A percentile compares a stretch with the other conserved stretches of the same genome.
Conservation (phyloP, 1,284 basidiomycete species). For the Cutaneotrichosporon sp. region DNA sequence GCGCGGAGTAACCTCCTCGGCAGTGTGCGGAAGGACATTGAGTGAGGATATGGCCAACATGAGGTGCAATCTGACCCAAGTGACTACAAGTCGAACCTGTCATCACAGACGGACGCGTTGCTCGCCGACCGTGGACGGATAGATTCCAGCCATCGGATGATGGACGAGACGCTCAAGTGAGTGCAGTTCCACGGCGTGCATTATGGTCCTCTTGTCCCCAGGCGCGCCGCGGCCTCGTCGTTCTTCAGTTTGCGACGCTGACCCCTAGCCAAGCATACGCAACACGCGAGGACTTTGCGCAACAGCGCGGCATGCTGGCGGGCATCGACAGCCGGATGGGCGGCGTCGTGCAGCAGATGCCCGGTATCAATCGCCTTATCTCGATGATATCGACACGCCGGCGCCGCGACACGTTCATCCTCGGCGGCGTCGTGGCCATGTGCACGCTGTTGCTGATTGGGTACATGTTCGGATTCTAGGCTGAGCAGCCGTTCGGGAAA, state of each 20-base stretch:
- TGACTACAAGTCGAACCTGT: constrained; percentile 64
- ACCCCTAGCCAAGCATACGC: constrained; percentile 85
- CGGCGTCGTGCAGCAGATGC: constrained; percentile 76
- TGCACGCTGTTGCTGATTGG: constrained; percentile 74
- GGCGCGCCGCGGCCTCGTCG: too few species aligned
- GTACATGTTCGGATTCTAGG: constrained; percentile 60
- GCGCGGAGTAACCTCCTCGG: constrained; percentile 81
- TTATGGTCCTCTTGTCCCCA: too few species aligned
- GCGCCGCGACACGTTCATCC: constrained; percentile 80
- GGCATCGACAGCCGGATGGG: constrained; percentile 78
- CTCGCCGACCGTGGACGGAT: constrained; percentile 82
- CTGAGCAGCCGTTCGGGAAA: not conserved
- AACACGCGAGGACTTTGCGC: constrained; percentile 88
- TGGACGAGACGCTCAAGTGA: constrained; percentile 84
- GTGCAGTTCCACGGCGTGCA: constrained; percentile 28
- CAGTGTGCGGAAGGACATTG: constrained; percentile 92
- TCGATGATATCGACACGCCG: constrained; percentile 87
- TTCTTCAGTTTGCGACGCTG: not conserved
- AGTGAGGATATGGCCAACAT: too few species aligned
- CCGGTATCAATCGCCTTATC: constrained; percentile 86
- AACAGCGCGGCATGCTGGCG: constrained; percentile 69
- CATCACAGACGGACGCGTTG: constrained; percentile 77
- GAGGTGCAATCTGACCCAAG: constrained; percentile 40
- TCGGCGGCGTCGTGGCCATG: constrained; percentile 79
- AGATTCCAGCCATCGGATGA: constrained; percentile 90